Conservation (phyloP, 306 rosid species). For the Rosa lucieae region DNA sequence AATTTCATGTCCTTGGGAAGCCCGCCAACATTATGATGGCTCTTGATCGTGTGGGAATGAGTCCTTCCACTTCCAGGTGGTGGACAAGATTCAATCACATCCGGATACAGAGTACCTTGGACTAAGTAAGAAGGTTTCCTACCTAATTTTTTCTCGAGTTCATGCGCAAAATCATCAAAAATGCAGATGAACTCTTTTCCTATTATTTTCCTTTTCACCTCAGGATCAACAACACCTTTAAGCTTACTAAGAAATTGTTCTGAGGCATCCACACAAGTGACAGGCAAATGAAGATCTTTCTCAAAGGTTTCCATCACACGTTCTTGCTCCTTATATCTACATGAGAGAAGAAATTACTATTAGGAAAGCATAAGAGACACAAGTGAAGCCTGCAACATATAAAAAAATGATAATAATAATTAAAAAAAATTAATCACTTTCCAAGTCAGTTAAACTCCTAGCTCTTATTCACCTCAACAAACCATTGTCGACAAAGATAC, state of each 20-base stretch:
- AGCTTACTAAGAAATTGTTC: conserved; percentile 69
- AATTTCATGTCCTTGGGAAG: conserved; percentile 97
- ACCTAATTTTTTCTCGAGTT: conserved; percentile 63
- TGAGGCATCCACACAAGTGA: conserved; percentile 75
- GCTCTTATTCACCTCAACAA: conserved; percentile 59
- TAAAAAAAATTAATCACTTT: not conserved
- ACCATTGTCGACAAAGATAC: conserved; percentile 95
- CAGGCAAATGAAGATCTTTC: conserved; percentile 83
- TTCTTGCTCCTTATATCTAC: conserved; percentile 83
- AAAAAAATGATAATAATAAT: not conserved
- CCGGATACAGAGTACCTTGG: conserved; percentile 91
- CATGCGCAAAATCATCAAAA: conserved; percentile 78
- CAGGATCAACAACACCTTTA: conserved; percentile 92
- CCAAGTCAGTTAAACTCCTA: not conserved
- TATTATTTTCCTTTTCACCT: conserved; percentile 84
- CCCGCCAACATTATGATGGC: conserved; percentile 98
- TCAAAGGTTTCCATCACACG: conserved; percentile 90
- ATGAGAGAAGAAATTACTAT: not conserved
- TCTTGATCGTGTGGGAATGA: conserved; percentile 97
- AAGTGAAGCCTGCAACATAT: not conserved
- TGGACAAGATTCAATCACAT: conserved; percentile 97
- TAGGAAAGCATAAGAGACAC: not conserved
- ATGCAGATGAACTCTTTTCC: conserved; percentile 85
- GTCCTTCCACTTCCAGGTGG: conserved; percentile 92
- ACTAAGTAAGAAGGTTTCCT: conserved; percentile 68